Conservation (phyloP, 2,329 filamentous ascomycete genomes). For the Verticillium nonalfalfae region DNA sequence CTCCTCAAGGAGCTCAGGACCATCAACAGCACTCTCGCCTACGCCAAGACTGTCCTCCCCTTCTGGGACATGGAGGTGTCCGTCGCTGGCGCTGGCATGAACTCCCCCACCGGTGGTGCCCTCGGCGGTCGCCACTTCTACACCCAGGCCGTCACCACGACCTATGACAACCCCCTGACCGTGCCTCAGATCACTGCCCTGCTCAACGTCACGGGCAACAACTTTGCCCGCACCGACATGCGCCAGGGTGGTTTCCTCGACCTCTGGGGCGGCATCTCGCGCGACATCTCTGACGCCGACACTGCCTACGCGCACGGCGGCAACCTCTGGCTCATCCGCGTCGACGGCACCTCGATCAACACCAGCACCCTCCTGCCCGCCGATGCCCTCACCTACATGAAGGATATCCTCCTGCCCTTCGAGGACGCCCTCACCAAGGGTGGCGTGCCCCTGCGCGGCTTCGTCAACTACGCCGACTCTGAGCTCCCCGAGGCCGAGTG, state of each 20-base stretch:
- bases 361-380: constrained; percentile 38
- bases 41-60: constrained; percentile 6
- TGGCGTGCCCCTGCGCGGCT: constrained; percentile 7
- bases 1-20: constrained; percentile 4
- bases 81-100: constrained; percentile 9
- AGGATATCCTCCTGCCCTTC: constrained; percentile 27
- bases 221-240: constrained; percentile 10
- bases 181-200: constrained; percentile 7
- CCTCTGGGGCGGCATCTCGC: constrained; percentile 11
- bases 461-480: constrained; percentile 11
- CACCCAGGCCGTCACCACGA: constrained; percentile 10
- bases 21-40: constrained; percentile 5
- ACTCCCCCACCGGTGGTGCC: constrained; percentile 7
- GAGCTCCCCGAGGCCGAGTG: constrained; percentile 10
- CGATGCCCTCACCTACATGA: constrained; percentile 37
- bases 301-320: constrained; percentile 31
- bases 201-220: constrained; percentile 5
- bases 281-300: constrained; percentile 26
- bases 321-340: constrained; percentile 28
- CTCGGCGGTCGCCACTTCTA: constrained; percentile 9
- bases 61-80: constrained; percentile 13
- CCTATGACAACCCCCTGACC: constrained; percentile 9
- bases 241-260: constrained; percentile 11
- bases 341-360: constrained; percentile 18
- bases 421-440: constrained; percentile 8